Conservation (phyloP, 1,284 basidiomycete genomes). For the Tilletiaria anomala region DNA sequence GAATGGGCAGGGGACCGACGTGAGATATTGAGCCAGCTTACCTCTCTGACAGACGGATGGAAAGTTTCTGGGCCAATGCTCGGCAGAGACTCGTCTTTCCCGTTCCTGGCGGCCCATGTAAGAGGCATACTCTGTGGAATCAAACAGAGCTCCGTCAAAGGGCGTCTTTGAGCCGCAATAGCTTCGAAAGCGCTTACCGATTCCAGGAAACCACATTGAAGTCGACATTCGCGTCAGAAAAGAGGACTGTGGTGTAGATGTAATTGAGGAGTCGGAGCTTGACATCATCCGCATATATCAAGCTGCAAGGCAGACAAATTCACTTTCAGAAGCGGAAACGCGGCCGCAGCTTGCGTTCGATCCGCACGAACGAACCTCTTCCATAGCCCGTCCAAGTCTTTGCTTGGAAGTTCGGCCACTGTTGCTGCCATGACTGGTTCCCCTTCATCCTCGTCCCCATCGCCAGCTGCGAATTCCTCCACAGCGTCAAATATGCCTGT, state of each 20-base stretch:
- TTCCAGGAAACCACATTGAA: slow-evolving; percentile 91
- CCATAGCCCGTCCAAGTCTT: slow-evolving; percentile 75
- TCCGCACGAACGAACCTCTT: slow-evolving; percentile 41
- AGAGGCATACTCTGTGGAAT: slow-evolving; percentile 59
- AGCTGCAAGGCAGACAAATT: slow-evolving; percentile 41
- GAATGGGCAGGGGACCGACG: neutral
- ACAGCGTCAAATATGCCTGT: slow-evolving; percentile 55
- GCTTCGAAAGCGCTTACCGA: slow-evolving; percentile 47
- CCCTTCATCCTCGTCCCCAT: slow-evolving; percentile 46
- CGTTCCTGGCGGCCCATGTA: slow-evolving; percentile 94
- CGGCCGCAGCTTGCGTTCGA: too few relatives aligned
- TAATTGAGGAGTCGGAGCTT: slow-evolving; percentile 79
- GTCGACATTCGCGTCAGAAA: slow-evolving; percentile 77
- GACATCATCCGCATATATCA: slow-evolving; percentile 79
- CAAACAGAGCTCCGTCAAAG: neutral
- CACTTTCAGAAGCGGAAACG: slow-evolving; percentile 44
- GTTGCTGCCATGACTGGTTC: slow-evolving; percentile 61
- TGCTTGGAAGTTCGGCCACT: slow-evolving; percentile 68
- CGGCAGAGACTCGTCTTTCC: slow-evolving; percentile 92
- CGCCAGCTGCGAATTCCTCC: slow-evolving; percentile 58
- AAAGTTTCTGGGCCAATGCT: slow-evolving; percentile 85
- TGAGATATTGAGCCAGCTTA: slow-evolving; percentile 38
- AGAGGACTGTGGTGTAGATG: slow-evolving; percentile 77
- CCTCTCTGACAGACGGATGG: slow-evolving; percentile 72
- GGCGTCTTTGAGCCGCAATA: neutral